A percentile compares a stretch with the other conserved stretches of the same genome.
Conservation (phyloP, 2,329 filamentous ascomycete species). For the Apiospora pterosperma region DNA sequence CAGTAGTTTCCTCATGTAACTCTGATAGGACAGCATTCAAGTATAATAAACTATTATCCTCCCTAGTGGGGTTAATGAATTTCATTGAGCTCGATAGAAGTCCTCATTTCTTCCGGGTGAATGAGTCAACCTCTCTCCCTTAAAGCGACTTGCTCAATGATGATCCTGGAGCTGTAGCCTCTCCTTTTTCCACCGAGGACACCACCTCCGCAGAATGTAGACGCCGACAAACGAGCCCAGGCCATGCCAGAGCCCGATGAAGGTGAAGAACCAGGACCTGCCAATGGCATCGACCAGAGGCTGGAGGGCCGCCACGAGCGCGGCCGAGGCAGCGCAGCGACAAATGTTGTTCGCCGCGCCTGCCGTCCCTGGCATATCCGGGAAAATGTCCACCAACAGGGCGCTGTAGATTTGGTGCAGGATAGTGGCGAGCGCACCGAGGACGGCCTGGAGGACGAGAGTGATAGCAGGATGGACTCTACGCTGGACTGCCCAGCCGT, state of each 20-base stretch:
- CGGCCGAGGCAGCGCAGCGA: constrained; percentile 13
- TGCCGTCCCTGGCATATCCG: constrained; percentile 14
- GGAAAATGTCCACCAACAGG: constrained; percentile 19
- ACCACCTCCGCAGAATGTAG: not conserved
- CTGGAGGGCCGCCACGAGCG: not conserved
- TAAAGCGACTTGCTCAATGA: no score
- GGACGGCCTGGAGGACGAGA: constrained; percentile 16
- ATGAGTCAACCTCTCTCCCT: no score
- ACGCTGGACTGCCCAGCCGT: not conserved
- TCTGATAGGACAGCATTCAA: no score
- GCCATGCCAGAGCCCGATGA: not conserved
- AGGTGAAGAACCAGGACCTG: not conserved
- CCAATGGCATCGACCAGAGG: not conserved
- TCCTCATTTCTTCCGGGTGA: no score
- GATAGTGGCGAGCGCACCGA: constrained; percentile 10
- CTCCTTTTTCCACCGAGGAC: not conserved
- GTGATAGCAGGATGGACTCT: constrained; percentile 5
- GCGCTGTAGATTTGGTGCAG: constrained; percentile 15
- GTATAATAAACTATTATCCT: no score
- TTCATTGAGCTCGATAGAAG: no score
- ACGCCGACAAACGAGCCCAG: not conserved
- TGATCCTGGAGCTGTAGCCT: no score
- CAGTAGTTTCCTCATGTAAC: no score
- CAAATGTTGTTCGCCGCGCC: constrained; percentile 15
- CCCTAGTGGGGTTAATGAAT: no score